Evolutionary conservation across 2,329 filamentous ascomycete genomes (phyloP).

Genomic region (Ascosphaera pollenicola): DNA sequence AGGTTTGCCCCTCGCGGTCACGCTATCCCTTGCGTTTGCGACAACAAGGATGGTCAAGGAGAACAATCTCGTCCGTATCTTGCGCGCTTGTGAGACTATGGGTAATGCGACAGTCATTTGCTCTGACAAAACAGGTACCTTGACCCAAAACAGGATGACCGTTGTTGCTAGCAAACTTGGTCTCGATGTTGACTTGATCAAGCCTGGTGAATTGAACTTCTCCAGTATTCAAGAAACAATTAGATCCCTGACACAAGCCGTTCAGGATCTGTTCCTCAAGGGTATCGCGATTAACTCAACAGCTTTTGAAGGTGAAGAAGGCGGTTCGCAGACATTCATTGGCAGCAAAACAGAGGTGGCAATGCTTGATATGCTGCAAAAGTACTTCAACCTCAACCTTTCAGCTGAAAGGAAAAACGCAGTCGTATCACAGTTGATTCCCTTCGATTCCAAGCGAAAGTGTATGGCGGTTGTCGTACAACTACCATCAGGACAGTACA

Average conservation of each 20-base stretch:
- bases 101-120: slow-evolving; percentile 41
- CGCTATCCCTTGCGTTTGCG: slow-evolving; percentile 38
- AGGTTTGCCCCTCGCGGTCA: slow-evolving; percentile 37
- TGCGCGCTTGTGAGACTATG: slow-evolving; percentile 41
- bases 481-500: slow-evolving; percentile 17
- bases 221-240: slow-evolving; percentile 33
- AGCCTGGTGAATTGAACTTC: slow-evolving; percentile 16
- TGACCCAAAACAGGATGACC: slow-evolving; percentile 42
- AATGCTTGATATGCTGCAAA: slow-evolving; percentile 44
- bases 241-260: slow-evolving; percentile 26
- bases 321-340: slow-evolving; percentile 38
- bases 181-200: slow-evolving; percentile 12
- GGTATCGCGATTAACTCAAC: slow-evolving; percentile 48
- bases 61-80: slow-evolving; percentile 37
- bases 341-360: slow-evolving; percentile 63
- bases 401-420: slow-evolving; percentile 39
- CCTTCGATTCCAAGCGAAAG: slow-evolving; percentile 55
- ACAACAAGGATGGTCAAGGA: slow-evolving; percentile 41
- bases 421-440: slow-evolving; percentile 42
- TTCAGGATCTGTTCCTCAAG: slow-evolving; percentile 35
- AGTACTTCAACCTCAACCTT: slow-evolving; percentile 44
- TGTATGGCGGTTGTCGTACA: slow-evolving; percentile 32
- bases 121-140: slow-evolving; percentile 43
- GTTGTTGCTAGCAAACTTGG: slow-evolving; percentile 36
- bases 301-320: slow-evolving; percentile 42